Percentiles rank a stretch among this genome's conserved stretches.
Evolutionary conservation across 73 alveolate species (phyloP).

Genomic region (Tetrahymena thermophila): DNA sequence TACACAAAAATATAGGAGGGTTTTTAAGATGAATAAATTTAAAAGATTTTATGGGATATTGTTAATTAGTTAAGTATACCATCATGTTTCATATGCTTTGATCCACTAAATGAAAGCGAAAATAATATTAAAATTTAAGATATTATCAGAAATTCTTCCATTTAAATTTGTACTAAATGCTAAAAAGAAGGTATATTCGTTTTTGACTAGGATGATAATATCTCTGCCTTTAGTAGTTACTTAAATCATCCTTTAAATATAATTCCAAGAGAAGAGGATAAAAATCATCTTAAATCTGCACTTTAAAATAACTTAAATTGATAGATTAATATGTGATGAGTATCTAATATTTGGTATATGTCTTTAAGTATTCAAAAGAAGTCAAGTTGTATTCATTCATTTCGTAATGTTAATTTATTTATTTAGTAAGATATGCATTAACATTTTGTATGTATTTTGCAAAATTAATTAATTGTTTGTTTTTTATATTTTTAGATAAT

Average conservation of each 20-base stretch:
- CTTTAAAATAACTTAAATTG: background rate
- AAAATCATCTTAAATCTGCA: background rate
- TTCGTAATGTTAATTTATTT: no score
- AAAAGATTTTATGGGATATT: background rate
- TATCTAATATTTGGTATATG: no score
- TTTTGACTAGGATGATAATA: background rate
- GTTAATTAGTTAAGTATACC: background rate
- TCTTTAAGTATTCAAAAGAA: no score
- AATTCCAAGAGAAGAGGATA: background rate
- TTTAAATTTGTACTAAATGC: background rate
- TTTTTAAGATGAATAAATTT: background rate
- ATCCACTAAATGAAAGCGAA: background rate
- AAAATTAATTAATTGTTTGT: no score
- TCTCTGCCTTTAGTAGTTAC: background rate
- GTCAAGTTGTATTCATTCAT: no score
- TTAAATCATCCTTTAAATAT: background rate
- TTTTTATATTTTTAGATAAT: no score
- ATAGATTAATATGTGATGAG: background rate
- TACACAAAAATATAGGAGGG: background rate
- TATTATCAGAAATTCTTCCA: background rate
- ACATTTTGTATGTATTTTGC: no score
- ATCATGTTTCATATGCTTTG: background rate
- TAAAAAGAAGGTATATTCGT: background rate
- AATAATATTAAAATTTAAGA: background rate
- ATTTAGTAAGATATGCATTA: no score